Conservation (phyloP, 129 eudicot species). For the Tagetes patula region DNA sequence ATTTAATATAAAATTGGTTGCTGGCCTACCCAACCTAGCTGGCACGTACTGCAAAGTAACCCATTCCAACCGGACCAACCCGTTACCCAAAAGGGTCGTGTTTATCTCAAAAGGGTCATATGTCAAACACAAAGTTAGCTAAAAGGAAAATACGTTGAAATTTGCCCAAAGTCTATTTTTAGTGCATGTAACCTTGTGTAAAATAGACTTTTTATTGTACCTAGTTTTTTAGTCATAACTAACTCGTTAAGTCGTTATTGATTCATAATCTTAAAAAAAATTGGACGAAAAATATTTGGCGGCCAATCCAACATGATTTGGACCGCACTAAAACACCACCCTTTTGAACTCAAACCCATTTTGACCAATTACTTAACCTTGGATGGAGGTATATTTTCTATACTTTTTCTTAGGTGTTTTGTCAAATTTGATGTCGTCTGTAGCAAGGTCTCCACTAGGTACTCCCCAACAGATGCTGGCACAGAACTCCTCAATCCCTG, state of each 20-base stretch:
- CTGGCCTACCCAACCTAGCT: neutral
- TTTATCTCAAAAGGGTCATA: neutral
- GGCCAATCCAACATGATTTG: neutral
- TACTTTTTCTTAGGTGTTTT: neutral
- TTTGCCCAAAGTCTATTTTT: neutral
- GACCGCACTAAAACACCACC: neutral
- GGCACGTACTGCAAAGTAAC: neutral
- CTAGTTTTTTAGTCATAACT: neutral
- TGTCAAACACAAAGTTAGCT: neutral
- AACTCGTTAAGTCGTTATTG: neutral
- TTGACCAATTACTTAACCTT: neutral
- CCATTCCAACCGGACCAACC: neutral
- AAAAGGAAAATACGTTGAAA: neutral
- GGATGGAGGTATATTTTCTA: neutral
- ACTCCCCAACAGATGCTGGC: slow-evolving; percentile 60
- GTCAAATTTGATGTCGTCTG: slow-evolving; percentile 20
- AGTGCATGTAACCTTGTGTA: neutral
- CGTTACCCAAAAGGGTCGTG: neutral
- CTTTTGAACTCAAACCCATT: neutral
- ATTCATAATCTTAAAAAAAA: neutral
- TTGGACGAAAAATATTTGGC: neutral
- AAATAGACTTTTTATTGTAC: neutral
- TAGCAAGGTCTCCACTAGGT: slow-evolving; percentile 56
- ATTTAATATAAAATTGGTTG: neutral
- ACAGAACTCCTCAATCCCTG: slow-evolving; percentile 43